These are phyloP conservation scores for Cynanchum wilfordii DNA, from an alignment of 257 asterid genomes.

Conservation along the genomic window DNA sequence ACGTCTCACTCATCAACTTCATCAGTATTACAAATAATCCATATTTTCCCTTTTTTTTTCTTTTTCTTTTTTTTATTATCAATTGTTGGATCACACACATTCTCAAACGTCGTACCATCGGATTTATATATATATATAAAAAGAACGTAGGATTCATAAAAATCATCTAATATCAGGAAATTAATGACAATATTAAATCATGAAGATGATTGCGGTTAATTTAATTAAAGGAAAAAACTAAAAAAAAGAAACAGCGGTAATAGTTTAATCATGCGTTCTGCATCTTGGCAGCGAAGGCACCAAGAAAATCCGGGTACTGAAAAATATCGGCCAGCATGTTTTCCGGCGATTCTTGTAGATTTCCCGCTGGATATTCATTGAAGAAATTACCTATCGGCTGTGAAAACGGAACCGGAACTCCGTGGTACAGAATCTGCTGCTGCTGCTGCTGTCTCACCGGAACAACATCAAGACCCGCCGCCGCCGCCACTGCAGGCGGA, in stretches of 20 bases:
- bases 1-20: constrained; percentile 13
- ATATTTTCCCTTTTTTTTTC: background rate
- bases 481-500: background rate
- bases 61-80: background rate
- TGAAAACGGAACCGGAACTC: constrained; percentile 10
- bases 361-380: constrained; percentile 6
- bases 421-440: constrained; percentile 13
- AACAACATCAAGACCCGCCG: background rate
- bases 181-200: too few relatives aligned
- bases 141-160: too few relatives aligned
- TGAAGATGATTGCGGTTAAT: too few relatives aligned
- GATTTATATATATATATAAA: too few relatives aligned
- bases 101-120: too few relatives aligned
- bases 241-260: too few relatives aligned
- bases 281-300: constrained; percentile 26
- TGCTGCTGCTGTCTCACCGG: constrained; percentile 1
- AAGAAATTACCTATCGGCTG: constrained; percentile 18
- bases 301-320: constrained; percentile 31
- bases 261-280: constrained; percentile 21
- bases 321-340: constrained; percentile 18
- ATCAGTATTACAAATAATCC: background rate
- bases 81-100: background rate
- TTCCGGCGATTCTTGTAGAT: constrained; percentile 18
- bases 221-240: too few relatives aligned
- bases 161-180: too few relatives aligned